These are phyloP conservation scores for Cyclotella cryptica DNA, from an alignment of 108 stramenopile species.

Conservation along the genomic window DNA sequence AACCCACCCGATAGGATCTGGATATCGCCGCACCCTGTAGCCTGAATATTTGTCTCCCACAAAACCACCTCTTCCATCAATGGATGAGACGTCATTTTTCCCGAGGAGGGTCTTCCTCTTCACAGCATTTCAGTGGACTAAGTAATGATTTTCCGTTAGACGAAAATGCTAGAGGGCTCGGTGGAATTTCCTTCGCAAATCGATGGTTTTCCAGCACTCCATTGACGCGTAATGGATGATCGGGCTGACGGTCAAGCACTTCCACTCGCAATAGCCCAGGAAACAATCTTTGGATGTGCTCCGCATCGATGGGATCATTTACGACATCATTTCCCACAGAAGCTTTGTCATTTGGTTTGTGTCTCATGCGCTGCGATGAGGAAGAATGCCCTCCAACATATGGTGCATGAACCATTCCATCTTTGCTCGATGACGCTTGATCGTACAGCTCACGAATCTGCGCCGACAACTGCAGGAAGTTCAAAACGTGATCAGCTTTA, in stretches of 20 bases:
- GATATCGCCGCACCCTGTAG: constrained; percentile 53
- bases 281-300: constrained; percentile 63
- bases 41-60: constrained; percentile 78
- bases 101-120: constrained; percentile 40
- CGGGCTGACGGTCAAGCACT: constrained; percentile 53
- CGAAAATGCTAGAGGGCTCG: constrained; percentile 21
- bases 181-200: constrained; percentile 33
- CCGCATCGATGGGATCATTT: constrained; percentile 55
- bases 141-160: constrained; percentile 27
- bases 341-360: constrained; percentile 36
- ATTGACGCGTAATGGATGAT: constrained; percentile 47
- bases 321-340: constrained; percentile 42
- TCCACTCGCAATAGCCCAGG: constrained; percentile 81
- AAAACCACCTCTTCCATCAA: constrained; percentile 54
- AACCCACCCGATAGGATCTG: constrained; percentile 31
- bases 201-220: constrained; percentile 18
- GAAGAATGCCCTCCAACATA: neutral
- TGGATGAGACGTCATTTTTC: constrained; percentile 54
- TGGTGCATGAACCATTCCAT: constrained; percentile 11
- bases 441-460: constrained; percentile 55
- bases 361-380: constrained; percentile 15
- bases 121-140: constrained; percentile 68
- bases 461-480: constrained; percentile 61
- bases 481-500: constrained; percentile 60
- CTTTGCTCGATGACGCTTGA: constrained; percentile 26